Evolutionary conservation across 192 early-diverging fungal species (phyloP).

Genomic region (Dimargaris cristalligena): DNA sequence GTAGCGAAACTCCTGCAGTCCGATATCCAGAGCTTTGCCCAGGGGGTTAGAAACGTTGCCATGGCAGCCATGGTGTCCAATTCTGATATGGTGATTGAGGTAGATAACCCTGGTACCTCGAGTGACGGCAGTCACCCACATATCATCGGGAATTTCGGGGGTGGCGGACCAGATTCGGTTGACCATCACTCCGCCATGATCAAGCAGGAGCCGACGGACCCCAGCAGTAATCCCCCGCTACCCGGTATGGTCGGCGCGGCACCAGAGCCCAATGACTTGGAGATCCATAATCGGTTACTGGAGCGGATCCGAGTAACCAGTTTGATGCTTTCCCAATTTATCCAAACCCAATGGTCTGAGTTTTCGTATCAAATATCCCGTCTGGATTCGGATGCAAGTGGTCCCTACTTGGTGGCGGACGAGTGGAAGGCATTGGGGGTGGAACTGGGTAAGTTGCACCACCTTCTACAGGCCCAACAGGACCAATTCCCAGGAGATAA

Average conservation of each 20-base stretch:
- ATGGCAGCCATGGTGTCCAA: neutral
- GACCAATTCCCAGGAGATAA: slow-evolving; percentile 3
- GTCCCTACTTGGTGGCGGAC: neutral
- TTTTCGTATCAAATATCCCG: neutral
- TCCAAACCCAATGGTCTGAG: slow-evolving; percentile 5
- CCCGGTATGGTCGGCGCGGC: neutral
- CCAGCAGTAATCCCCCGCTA: neutral
- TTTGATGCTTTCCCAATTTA: neutral
- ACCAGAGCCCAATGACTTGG: neutral
- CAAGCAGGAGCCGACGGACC: neutral
- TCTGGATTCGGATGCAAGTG: neutral
- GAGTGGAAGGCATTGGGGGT: neutral
- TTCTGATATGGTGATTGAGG: neutral
- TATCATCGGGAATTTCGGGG: no score
- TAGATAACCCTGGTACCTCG: neutral
- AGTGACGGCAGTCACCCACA: neutral
- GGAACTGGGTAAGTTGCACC: neutral
- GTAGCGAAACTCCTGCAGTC: neutral
- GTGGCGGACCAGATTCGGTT: no score
- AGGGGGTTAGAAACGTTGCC: neutral
- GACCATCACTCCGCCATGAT: neutral
- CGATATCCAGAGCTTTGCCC: neutral
- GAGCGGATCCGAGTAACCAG: neutral
- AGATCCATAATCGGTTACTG: neutral
- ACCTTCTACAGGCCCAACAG: neutral